Percentiles rank a stretch among this genome's conserved stretches.
Evolutionary conservation across 768 basidiomycete genomes (phyloP).

Genomic region (Thelephora ganbajun): DNA sequence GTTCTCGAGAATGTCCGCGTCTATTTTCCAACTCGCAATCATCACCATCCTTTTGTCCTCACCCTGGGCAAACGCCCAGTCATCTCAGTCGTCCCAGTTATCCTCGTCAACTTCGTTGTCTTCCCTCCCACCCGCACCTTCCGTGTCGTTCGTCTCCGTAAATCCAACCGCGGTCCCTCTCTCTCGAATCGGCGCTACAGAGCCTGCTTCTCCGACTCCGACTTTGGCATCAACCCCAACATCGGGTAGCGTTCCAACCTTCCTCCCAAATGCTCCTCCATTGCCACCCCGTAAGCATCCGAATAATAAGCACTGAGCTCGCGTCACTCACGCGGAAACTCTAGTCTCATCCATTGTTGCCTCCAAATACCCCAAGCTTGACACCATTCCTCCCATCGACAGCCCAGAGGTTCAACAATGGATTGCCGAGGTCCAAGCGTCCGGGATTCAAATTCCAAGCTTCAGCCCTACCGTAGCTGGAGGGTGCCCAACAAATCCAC

Average conservation of each 20-base stretch:
- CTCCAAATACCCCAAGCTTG: slow-evolving; percentile 53
- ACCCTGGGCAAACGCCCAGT: too few relatives aligned
- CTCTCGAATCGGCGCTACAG: slow-evolving; percentile 13
- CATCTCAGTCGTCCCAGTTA: not conserved
- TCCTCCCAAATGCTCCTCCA: slow-evolving; percentile 41
- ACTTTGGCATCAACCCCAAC: slow-evolving; percentile 20
- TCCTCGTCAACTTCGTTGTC: not conserved
- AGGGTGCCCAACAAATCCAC: slow-evolving; percentile 41
- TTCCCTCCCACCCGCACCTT: slow-evolving; percentile 8
- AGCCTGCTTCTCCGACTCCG: slow-evolving; percentile 7
- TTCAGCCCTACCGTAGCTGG: slow-evolving; percentile 27
- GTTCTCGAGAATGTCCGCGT: too few relatives aligned
- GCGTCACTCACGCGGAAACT: not conserved
- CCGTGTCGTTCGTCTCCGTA: slow-evolving; percentile 15
- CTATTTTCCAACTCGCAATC: too few relatives aligned
- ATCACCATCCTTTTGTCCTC: too few relatives aligned
- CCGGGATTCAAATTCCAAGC: slow-evolving; percentile 46
- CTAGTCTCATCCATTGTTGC: slow-evolving; percentile 28
- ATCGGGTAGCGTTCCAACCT: slow-evolving; percentile 24
- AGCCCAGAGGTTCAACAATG: slow-evolving; percentile 54
- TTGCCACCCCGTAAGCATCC: slow-evolving; percentile 32
- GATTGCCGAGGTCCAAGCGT: slow-evolving; percentile 45
- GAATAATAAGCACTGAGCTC: not conserved
- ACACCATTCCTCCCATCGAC: slow-evolving; percentile 43
- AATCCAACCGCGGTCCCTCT: slow-evolving; percentile 24